These are phyloP conservation scores for Onygenales sp. DNA, from an alignment of 2,329 filamentous ascomycete species.

Conservation along the genomic window DNA sequence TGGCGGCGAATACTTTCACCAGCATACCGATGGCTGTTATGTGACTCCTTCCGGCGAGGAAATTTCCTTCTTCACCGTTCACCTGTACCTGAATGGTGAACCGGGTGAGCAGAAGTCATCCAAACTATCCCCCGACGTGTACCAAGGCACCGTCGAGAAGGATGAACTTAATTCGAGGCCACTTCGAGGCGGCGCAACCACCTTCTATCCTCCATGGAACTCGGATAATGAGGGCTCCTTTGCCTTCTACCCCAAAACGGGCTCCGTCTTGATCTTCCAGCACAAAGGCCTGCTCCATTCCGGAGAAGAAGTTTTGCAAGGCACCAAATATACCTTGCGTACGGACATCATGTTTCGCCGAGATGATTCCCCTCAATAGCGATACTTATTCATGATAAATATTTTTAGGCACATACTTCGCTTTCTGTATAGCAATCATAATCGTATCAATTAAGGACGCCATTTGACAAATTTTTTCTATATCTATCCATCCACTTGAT, in stretches of 20 bases:
- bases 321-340: constrained; percentile 46
- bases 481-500: too few species aligned
- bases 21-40: constrained; percentile 61
- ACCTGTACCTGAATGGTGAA: constrained; percentile 46
- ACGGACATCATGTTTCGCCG: constrained; percentile 46
- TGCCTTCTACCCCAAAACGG: constrained; percentile 41
- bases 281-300: constrained; percentile 44
- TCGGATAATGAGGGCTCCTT: constrained; percentile 23
- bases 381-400: not conserved
- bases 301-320: constrained; percentile 45
- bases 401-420: too few species aligned
- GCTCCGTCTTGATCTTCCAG: constrained; percentile 48
- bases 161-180: constrained; percentile 4
- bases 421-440: too few species aligned
- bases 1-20: constrained; percentile 61
- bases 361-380: not conserved
- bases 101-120: constrained; percentile 19
- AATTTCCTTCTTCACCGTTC: constrained; percentile 45
- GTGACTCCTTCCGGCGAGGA: constrained; percentile 45
- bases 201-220: constrained; percentile 31
- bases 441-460: too few species aligned
- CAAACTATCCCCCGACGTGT: constrained; percentile 13
- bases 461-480: too few species aligned
- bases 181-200: constrained; percentile 47
- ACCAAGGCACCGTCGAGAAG: not conserved